These are phyloP conservation scores for Kockiozyma suomiensis DNA, from an alignment of 805 yeast species.

Conservation along the genomic window DNA sequence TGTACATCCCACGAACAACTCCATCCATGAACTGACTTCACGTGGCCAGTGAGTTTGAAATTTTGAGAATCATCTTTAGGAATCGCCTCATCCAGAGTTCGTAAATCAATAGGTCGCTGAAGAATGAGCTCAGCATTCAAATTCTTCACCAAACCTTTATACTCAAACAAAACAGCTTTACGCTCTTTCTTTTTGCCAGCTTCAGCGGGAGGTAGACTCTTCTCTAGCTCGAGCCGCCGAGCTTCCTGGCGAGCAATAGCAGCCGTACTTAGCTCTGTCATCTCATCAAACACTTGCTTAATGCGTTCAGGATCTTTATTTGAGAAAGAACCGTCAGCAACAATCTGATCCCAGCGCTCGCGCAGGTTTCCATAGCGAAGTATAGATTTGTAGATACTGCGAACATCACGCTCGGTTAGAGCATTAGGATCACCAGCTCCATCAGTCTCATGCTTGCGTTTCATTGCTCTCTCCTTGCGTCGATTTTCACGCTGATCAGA, in stretches of 20 bases:
- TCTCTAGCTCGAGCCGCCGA: constrained; percentile 50
- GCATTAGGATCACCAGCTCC: constrained; percentile 51
- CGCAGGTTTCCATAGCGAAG: constrained; percentile 77
- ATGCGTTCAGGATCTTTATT: constrained; percentile 80
- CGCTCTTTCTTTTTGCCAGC: constrained; percentile 70
- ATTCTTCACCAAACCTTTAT: constrained; percentile 74
- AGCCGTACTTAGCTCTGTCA: constrained; percentile 62
- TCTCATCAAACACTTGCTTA: constrained; percentile 73
- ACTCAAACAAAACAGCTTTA: constrained; percentile 87
- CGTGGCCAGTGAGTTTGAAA: constrained; percentile 62
- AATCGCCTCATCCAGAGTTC: constrained; percentile 57
- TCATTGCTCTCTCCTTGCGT: constrained; percentile 46
- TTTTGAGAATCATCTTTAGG: constrained; percentile 54
- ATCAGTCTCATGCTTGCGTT: constrained; percentile 40
- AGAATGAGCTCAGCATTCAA: constrained; percentile 87
- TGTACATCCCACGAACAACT: constrained; percentile 77
- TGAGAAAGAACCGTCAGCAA: constrained; percentile 86
- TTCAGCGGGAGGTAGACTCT: constrained; percentile 38
- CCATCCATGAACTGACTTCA: constrained; percentile 91
- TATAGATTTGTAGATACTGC: constrained; percentile 82
- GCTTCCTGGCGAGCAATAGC: constrained; percentile 66
- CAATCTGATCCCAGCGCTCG: constrained; percentile 76
- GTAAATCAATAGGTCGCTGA: constrained; percentile 84
- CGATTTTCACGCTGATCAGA: constrained; percentile 46
- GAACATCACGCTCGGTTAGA: constrained; percentile 80